Base-by-base conservation (phyloP, 1,284 basidiomycete genomes). In the Boletus albobrunnescens region DNA sequence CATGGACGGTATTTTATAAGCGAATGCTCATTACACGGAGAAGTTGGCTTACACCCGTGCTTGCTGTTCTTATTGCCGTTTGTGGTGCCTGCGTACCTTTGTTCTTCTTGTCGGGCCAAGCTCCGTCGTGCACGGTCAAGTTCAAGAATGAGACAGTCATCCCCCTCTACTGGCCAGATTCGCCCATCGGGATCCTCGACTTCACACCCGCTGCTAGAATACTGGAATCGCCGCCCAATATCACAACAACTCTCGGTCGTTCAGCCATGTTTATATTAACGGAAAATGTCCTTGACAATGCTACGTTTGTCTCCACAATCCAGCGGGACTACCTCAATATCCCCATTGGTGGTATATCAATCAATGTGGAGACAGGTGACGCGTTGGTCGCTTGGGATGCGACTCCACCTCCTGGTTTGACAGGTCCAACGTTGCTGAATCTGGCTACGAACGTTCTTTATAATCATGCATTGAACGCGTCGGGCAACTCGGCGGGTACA, bases 1-100 rank as follows among this genome's bases (percentile, higher is more conserved):
- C 83, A 0, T 61, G 78, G 40, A 87, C 84, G 0, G 85, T 91
- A 52, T 81, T 87, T 65, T 69, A 81, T 53, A 91, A 91, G 62
- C 80, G 88, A 0, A 55, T 70, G n/a, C 67, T 89, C 22, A 75
- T 91, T 42, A 68, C 77, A 2, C 76, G 80, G 4, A 74, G 83
- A 31, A 81, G 80, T 53, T 91, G 84, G 83, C 64, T 91, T 10
- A 73, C 81, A 0, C 82, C 82, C 1, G 47, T 80, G 3, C 71
- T 90, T 7, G 72, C 79, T 0, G 68, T 88, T 11, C 53, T 81
- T 11, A 69, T 87, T 26, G 84, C 82, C 2, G 71, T 87, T 27
- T 75, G 76, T 12, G 87, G 81, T 5, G 71, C 82, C 0, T 78
- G 79, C 33, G 73, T 87, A 30, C 84, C 86, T 0, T 65, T 87